Evolutionary conservation across 73 alveolate species (phyloP).

Genomic region (Loxodes magnus): DNA sequence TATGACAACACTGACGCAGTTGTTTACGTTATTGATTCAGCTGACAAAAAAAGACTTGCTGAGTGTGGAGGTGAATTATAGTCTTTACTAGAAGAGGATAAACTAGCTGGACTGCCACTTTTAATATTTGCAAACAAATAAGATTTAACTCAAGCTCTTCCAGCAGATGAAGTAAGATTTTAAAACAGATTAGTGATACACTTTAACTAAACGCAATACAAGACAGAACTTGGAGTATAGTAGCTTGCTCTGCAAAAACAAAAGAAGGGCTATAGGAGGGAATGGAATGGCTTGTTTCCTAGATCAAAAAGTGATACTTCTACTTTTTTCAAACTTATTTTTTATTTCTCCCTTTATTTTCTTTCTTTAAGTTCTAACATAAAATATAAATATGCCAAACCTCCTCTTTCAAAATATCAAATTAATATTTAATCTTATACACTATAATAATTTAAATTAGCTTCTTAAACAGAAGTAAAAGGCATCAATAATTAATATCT

Average conservation of each 20-base stretch:
- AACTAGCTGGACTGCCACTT: conserved; percentile 80
- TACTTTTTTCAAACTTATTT: no score
- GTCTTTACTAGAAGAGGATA: conserved; percentile 63
- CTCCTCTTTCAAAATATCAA: no score
- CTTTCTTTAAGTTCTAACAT: no score
- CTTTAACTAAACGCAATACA: conserved; percentile 65
- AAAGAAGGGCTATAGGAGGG: conserved; percentile 92
- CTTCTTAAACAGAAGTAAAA: no score
- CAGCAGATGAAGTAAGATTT: conserved; percentile 83
- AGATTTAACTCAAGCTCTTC: conserved; percentile 79
- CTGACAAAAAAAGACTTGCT: conserved; percentile 87
- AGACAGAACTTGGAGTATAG: conserved; percentile 98
- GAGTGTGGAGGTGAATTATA: conserved; percentile 86
- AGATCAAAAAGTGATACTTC: no score
- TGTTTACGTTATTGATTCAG: conserved; percentile 92
- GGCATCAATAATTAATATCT: no score
- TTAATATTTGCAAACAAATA: conserved; percentile 49
- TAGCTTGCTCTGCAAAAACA: conserved; percentile 92
- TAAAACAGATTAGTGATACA: conserved; percentile 58
- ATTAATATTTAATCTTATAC: no score
- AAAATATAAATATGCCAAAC: no score
- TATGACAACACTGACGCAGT: conserved; percentile 91
- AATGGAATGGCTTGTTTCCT: conserved; percentile 94
- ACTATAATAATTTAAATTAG: no score
- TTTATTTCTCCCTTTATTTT: no score